phyloP scores from a whole-genome alignment of 2,329 filamentous ascomycete genomes.

The Aphanocladium album region DNA sequence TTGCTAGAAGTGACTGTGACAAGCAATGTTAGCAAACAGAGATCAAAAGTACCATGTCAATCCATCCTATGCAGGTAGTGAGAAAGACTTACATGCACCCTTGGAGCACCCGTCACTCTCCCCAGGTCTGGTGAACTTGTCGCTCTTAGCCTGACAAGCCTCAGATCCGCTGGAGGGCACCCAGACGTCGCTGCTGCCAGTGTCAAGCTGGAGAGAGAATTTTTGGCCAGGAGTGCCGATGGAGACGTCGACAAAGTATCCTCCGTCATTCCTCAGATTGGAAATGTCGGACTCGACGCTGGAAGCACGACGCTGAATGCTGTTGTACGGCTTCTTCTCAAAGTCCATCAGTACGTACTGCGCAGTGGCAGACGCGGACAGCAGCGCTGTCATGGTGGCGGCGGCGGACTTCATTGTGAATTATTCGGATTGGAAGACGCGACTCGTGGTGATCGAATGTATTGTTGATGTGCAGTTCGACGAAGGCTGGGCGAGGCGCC shows the following conservation, averaged over 20 bases:
- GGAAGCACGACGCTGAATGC: conserved; percentile 32
- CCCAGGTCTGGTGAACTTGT: conserved; percentile 18
- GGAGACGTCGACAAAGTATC: conserved; percentile 52
- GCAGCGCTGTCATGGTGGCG: conserved; percentile 10
- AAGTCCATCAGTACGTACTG: conserved; percentile 46
- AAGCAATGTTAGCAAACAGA: conserved; percentile 20
- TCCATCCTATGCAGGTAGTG: no score
- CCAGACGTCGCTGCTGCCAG: conserved; percentile 63
- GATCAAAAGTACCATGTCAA: background rate
- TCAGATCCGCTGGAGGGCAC: conserved; percentile 37
- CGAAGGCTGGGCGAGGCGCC: background rate
- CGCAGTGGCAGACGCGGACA: conserved; percentile 17
- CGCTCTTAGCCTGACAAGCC: conserved; percentile 32
- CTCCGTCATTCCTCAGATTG: conserved; percentile 40
- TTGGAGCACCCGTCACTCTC: conserved; percentile 31
- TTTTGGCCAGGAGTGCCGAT: conserved; percentile 55
- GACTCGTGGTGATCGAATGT: background rate
- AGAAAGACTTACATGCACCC: conserved; percentile 40
- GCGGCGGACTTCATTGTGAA: conserved; percentile 7
- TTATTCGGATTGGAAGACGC: background rate
- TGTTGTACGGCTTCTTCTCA: conserved; percentile 27
- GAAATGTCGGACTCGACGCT: conserved; percentile 39
- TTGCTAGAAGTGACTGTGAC: conserved; percentile 38
- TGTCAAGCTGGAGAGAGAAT: conserved; percentile 57
- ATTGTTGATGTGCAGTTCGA: background rate